phyloP scores from a whole-genome alignment of 306 rosid genomes.

The Castanospermum australe region DNA sequence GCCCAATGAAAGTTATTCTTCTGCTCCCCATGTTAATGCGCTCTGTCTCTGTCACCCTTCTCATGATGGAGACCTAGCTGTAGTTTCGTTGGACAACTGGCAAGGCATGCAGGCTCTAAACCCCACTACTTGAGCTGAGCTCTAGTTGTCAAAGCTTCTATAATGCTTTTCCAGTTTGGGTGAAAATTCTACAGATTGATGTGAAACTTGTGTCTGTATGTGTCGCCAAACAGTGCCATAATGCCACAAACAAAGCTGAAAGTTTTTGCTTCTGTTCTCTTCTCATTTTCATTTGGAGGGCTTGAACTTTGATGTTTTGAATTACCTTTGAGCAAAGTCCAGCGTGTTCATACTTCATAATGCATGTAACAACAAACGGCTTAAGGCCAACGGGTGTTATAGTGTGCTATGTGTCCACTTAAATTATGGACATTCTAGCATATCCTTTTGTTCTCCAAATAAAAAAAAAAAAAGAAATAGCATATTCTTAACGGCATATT shows the following conservation, averaged over 20 bases:
- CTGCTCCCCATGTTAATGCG: background rate
- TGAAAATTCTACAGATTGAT: background rate
- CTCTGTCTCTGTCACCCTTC: slow-evolving; percentile 15
- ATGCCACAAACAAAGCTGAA: background rate
- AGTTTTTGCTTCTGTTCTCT: background rate
- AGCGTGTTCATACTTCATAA: background rate
- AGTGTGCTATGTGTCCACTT: background rate
- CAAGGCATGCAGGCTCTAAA: background rate
- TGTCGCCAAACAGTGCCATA: background rate
- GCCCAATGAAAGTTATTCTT: slow-evolving; percentile 10
- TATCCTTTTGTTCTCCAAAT: no score
- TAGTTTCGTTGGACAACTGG: slow-evolving; percentile 14
- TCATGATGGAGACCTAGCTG: slow-evolving; percentile 17
- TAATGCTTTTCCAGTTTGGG: background rate
- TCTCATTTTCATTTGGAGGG: background rate
- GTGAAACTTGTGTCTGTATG: background rate
- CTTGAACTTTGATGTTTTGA: background rate
- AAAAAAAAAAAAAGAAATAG: no score
- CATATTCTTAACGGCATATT: no score
- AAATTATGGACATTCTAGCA: background rate
- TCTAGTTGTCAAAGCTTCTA: background rate
- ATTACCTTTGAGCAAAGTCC: background rate
- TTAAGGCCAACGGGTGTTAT: background rate
- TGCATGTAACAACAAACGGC: background rate
- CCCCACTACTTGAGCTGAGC: background rate